phyloP scores from a whole-genome alignment of 768 basidiomycete species.

The Leccinellum albellum region DNA sequence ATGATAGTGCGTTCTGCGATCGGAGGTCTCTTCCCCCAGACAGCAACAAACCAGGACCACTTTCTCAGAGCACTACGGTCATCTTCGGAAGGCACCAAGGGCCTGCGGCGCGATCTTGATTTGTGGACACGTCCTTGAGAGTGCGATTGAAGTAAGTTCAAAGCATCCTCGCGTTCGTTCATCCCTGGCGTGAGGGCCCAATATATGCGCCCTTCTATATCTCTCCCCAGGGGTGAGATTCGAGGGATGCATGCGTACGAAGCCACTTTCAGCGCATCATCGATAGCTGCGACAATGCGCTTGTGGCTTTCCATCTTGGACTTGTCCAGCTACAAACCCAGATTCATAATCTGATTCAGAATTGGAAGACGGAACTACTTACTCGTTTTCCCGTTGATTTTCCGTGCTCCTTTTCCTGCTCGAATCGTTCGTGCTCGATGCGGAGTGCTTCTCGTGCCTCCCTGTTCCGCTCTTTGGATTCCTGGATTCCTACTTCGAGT shows the following conservation, averaged over 20 bases:
- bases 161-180: conserved; percentile 52
- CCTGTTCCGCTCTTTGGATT: conserved; percentile 50
- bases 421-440: conserved; percentile 29
- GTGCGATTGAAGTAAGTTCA: conserved; percentile 19
- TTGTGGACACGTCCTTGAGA: conserved; percentile 30
- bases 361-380: not conserved
- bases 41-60: conserved; percentile 78
- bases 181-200: conserved; percentile 62
- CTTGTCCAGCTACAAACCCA: conserved; percentile 37
- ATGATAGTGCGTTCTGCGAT: conserved; percentile 22
- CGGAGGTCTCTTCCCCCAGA: conserved; percentile 59
- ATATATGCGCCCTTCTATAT: conserved; percentile 63
- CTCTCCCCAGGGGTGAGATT: conserved; percentile 61
- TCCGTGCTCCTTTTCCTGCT: conserved; percentile 47
- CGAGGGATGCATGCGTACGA: conserved; percentile 47
- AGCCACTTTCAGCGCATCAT: conserved; percentile 52
- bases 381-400: conserved; percentile 39
- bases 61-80: conserved; percentile 51
- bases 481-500: conserved; percentile 54
- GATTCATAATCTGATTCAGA: not conserved
- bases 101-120: conserved; percentile 38
- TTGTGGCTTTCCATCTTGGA: conserved; percentile 47
- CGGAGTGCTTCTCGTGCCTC: conserved; percentile 48
- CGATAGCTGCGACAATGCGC: conserved; percentile 44
- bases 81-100: conserved; percentile 38